Base-by-base conservation (phyloP, 108 stramenopile genomes). In the Skeletonema menzelii region DNA sequence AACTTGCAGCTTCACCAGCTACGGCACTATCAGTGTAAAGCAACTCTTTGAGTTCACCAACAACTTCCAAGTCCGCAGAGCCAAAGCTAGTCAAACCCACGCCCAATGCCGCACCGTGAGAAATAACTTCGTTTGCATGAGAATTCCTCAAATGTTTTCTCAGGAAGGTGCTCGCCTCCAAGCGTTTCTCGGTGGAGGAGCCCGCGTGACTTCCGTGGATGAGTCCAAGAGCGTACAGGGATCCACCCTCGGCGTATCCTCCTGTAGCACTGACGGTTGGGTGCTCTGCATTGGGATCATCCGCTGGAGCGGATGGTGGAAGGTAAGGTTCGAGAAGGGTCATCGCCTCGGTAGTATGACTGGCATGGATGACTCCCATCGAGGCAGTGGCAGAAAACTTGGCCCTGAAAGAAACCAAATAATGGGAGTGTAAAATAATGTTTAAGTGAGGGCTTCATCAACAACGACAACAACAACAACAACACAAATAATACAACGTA, bases 341-440 rank as follows among this genome's bases (percentile, higher is more conserved):
- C 97, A 99, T 98, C 66, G 95, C 92, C 74, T 98, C 97, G 35
- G 97, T 88, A 68, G 95, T 87, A 77, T 99, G 98, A 34, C 97
- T 96, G 27, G 96, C 91, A 85, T 99, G 99, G 42, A 99, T 88
- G 34, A 98, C 97, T 65, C 99, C 99, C 56, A 99, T 82, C 46
- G 94, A 91, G 2, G 98, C 98, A 7, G 97, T 97, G 62, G 98
- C 97, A 22, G 97, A 95, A 76, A 99, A 99, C 76, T 99, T 98
- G 70, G 97, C 97, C 94, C 94, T 95, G 77, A 58, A 28, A 26
- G 11, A 58, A 5, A 27, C 3, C 10, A 2, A 56, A 44, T 40
- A 56, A 44, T 10, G 19, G 47, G 34, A 4, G 35, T 65, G 14
- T 5, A 42, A 14, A 49, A 15, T 22, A 59, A 30, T 46, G 49